Conservation (phyloP, 148 eudicot species). For the Camellia japonica region DNA sequence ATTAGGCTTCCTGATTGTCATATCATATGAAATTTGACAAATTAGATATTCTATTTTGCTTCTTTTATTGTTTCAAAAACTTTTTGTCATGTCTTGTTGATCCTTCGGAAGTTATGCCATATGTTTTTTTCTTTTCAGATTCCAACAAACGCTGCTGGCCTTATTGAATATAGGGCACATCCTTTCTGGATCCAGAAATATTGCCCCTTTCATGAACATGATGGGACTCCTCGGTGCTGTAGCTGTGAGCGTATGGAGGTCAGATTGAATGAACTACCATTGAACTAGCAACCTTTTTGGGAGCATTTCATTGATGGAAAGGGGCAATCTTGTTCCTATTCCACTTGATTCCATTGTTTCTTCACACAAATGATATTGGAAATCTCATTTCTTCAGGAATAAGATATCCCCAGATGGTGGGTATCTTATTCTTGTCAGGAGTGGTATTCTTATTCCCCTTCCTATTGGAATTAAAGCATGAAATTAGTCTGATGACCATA, state of each 20-base stretch:
- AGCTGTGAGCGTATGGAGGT: constrained; percentile 86
- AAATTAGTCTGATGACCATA: background rate
- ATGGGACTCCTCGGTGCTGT: constrained; percentile 76
- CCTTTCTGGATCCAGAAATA: constrained; percentile 83
- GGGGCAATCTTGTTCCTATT: background rate
- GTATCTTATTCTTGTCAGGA: background rate
- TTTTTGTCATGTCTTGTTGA: background rate
- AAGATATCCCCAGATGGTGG: background rate
- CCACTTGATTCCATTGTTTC: background rate
- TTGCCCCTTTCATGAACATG: constrained; percentile 74
- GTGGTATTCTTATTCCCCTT: background rate
- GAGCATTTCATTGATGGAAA: background rate
- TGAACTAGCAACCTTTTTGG: background rate
- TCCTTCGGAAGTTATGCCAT: background rate
- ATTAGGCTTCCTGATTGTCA: too few relatives aligned
- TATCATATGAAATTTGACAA: background rate
- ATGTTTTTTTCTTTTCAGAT: constrained; percentile 36
- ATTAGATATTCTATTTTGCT: background rate
- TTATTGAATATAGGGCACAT: constrained; percentile 76
- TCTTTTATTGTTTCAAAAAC: background rate
- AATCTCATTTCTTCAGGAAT: background rate
- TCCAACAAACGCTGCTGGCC: constrained; percentile 64
- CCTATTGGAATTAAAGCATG: constrained; percentile 3
- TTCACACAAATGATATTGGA: background rate
- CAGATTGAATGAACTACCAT: background rate